Evolutionary conservation across 305 asterid genomes (phyloP), one percentile per base, ranked within the genome.

Genomic region (Fraxinus paxiana): DNA sequence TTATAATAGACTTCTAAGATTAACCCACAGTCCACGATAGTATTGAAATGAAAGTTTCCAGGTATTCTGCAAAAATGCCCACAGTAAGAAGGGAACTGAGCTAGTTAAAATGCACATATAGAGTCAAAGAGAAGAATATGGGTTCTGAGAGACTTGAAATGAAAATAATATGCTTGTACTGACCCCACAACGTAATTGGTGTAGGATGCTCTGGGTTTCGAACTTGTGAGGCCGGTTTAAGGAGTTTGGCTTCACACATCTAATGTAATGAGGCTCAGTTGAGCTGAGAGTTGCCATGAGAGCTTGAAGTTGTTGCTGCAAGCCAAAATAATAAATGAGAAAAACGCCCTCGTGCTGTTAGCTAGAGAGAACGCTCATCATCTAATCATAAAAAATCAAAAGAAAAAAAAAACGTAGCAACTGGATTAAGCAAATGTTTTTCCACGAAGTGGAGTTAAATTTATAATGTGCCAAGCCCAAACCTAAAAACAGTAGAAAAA

Each of bases 111-210:
- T 59, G 69, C 77, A 81, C 67, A 79, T 28, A 81, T 37, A 79
- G 51, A 59, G 38, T 77, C 37, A 46, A 37, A 17, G 15, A 18
- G 78, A 46, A 59, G 48, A 61, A 28, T 34, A 28, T 74, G 61
- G 76, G 48, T 71, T 37, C 17, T 34, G 43, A 41, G 28, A 37
- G 80, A 82, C 72, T 67, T 63, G 82, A 61, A 54, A 78, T 12
- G 38, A 79, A 61, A 81, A 75, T 35, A 56, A 79, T 79, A 75
- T 63, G 81, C 56, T 71, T 71, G 71, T 61, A 93, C 97, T 88
- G 80, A 96, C 99, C 98, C 99, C 99, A 88, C 99, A 96, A 83
- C 99, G 99, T 88, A 96, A 87, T 90, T 94, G 99, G 83, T 96
- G 99, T 77, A 96, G 89, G 90, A 94, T 90, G 92, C 98, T 94